A percentile compares a stretch with the other conserved stretches of the same genome.
These are phyloP conservation scores for Aspergillus jensenii DNA, from an alignment of 2,329 filamentous ascomycete species.

Conservation along the genomic window DNA sequence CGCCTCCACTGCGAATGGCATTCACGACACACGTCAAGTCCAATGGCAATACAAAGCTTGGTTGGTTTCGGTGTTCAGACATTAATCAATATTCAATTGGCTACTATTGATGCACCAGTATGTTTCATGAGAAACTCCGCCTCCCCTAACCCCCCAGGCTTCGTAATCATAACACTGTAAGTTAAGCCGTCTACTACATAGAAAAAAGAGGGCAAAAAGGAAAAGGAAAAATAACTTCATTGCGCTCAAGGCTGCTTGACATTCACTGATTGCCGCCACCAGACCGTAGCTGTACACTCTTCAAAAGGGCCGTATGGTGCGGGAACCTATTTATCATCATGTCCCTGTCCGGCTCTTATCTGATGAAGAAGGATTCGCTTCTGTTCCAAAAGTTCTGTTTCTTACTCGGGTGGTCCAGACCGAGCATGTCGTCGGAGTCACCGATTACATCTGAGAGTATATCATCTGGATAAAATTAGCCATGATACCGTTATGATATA, in stretches of 20 bases:
- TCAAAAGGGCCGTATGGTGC: neutral
- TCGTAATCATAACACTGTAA: neutral
- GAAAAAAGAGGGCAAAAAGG: neutral
- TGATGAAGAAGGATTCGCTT: constrained; percentile 65
- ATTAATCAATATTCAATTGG: neutral
- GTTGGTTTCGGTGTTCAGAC: neutral
- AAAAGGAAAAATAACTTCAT: neutral
- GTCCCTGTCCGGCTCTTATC: constrained; percentile 39
- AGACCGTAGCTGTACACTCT: neutral
- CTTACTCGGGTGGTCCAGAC: constrained; percentile 65
- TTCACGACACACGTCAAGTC: neutral
- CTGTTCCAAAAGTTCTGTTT: constrained; percentile 59
- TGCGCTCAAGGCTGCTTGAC: neutral
- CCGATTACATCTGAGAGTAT: constrained; percentile 62
- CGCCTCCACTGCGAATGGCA: neutral
- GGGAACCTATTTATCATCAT: neutral
- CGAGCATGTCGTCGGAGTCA: constrained; percentile 74
- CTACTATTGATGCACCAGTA: neutral
- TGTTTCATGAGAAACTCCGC: neutral
- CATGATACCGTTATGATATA: neutral
- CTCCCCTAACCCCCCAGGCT: neutral
- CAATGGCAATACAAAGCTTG: neutral
- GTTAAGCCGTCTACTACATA: neutral
- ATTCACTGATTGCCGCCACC: neutral
- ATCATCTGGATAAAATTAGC: constrained; percentile 37